Percentiles rank a stretch among this genome's conserved stretches.
These are phyloP conservation scores for Lactifluus pinguis DNA, from an alignment of 768 basidiomycete genomes.

Conservation along the genomic window DNA sequence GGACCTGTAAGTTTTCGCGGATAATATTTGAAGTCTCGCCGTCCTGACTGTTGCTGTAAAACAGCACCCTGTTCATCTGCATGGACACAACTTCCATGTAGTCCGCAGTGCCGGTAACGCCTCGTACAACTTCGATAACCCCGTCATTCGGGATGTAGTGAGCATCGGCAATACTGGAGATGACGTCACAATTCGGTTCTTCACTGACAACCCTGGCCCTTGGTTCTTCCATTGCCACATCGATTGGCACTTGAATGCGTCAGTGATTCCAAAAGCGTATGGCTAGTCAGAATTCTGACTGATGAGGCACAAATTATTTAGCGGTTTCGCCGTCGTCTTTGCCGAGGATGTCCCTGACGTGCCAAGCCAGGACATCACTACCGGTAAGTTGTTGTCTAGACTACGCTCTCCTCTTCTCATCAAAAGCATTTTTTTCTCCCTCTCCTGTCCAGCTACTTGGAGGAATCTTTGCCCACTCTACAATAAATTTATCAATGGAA, in stretches of 20 bases:
- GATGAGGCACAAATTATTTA: background rate
- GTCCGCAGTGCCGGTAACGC: no score
- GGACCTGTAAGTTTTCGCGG: conserved; percentile 21
- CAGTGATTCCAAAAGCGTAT: no score
- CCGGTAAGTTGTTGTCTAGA: no score
- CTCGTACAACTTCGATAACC: no score
- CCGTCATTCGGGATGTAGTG: conserved; percentile 19
- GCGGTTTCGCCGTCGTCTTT: background rate
- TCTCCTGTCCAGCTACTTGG: no score
- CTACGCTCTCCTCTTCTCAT: no score
- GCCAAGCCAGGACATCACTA: background rate
- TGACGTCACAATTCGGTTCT: conserved; percentile 23
- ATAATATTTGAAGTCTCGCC: background rate
- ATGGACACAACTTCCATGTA: conserved; percentile 4
- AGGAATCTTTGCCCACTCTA: no score
- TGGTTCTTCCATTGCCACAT: no score
- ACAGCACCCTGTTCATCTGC: conserved; percentile 17
- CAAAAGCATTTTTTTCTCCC: no score
- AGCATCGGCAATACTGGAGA: conserved; percentile 10
- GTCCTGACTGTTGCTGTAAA: background rate
- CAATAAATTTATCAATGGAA: no score
- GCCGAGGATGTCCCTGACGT: background rate
- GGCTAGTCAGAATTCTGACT: background rate
- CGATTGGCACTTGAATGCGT: background rate
- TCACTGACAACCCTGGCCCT: conserved; percentile 4